These are phyloP conservation scores for Hyaloperonospora brassicae DNA, from an alignment of 352 stramenopile genomes.

Conservation along the genomic window DNA sequence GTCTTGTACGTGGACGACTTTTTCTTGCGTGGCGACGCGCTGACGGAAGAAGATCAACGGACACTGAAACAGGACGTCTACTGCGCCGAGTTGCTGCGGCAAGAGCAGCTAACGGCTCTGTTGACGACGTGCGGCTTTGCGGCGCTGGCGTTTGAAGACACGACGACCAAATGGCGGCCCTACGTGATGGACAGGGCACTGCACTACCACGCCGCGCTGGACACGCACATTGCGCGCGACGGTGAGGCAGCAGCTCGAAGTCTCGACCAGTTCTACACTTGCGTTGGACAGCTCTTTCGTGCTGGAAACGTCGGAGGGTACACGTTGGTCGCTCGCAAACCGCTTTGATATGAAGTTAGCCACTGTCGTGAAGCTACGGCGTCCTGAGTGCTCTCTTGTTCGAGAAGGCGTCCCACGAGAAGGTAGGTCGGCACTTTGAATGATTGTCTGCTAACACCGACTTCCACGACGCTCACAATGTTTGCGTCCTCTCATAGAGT, in stretches of 20 bases:
- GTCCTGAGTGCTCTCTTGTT: no score
- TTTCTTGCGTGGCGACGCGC: slow-evolving; percentile 33
- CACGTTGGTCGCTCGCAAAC: slow-evolving; percentile 2
- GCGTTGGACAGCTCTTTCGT: slow-evolving; percentile 47
- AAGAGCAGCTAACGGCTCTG: slow-evolving; percentile 32
- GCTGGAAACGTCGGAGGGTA: slow-evolving; percentile 3
- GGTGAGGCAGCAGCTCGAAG: slow-evolving; percentile 42
- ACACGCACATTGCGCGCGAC: slow-evolving; percentile 43
- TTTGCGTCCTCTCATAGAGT: no score
- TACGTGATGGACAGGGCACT: slow-evolving; percentile 43
- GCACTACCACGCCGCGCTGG: slow-evolving; percentile 37
- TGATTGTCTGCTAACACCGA: no score
- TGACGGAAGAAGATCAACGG: slow-evolving; percentile 39
- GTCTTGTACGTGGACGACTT: slow-evolving; percentile 79
- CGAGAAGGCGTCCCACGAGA: no score
- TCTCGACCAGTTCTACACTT: slow-evolving; percentile 69
- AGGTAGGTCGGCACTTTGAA: no score
- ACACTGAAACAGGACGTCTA: slow-evolving; percentile 60
- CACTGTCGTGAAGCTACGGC: no score
- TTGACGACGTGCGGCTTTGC: slow-evolving; percentile 48
- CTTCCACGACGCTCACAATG: no score
- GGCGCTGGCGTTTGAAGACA: slow-evolving; percentile 43
- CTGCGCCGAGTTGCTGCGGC: slow-evolving; percentile 38
- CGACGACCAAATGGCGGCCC: slow-evolving; percentile 55
- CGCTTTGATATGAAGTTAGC: slow-evolving; percentile 7